These are phyloP conservation scores for Hanseniaspora pseudoguilliermondii DNA, from an alignment of 805 yeast genomes.

Conservation along the genomic window DNA sequence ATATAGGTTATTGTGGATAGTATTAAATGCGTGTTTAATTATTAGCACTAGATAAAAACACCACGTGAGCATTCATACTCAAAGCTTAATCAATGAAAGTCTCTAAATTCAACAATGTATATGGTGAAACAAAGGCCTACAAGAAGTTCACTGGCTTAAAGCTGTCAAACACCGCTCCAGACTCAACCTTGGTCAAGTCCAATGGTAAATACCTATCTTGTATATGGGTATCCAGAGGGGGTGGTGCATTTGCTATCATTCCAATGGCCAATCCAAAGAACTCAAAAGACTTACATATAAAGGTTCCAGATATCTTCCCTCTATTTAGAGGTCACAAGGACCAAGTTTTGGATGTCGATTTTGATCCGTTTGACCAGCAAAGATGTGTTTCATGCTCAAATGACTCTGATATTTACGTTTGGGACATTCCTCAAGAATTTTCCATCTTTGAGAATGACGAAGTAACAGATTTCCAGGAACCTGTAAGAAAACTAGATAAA, in stretches of 20 bases:
- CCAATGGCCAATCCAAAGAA: constrained; percentile 36
- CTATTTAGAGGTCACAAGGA: constrained; percentile 93
- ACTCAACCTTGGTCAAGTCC: constrained; percentile 74
- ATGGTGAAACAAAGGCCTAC: constrained; percentile 63
- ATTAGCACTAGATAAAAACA: no score
- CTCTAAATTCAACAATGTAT: constrained; percentile 92
- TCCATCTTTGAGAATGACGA: constrained; percentile 53
- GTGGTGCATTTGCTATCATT: constrained; percentile 93
- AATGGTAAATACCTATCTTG: constrained; percentile 78
- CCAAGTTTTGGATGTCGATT: constrained; percentile 87
- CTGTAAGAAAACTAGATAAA: constrained; percentile 61
- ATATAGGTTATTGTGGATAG: no score
- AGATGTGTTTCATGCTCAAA: constrained; percentile 70
- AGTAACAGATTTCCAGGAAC: constrained; percentile 34
- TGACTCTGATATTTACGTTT: constrained; percentile 67
- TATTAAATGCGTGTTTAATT: no score
- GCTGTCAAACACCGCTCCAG: constrained; percentile 89
- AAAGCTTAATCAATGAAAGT: constrained; percentile 40
- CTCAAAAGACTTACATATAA: constrained; percentile 56
- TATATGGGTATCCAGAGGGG: constrained; percentile 91
- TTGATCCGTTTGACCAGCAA: constrained; percentile 76
- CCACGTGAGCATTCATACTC: no score
- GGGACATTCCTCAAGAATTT: constrained; percentile 79
- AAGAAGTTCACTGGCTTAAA: constrained; percentile 40
- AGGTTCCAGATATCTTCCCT: constrained; percentile 85